Conservation (phyloP, 345 rosid genomes). For the Hibiscus syriacus region DNA sequence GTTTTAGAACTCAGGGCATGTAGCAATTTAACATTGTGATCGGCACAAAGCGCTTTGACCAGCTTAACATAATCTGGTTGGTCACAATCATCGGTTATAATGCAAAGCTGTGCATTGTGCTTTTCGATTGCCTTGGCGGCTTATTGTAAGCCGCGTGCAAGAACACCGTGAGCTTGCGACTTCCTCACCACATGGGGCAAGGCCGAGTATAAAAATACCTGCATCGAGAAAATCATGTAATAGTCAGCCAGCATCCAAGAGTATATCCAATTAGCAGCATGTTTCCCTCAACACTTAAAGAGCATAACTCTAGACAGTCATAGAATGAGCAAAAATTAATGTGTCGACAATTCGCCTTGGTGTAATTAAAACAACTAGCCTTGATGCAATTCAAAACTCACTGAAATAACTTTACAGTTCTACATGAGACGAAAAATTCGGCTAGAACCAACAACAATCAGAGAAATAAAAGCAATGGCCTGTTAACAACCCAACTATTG, state of each 20-base stretch:
- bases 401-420: neutral
- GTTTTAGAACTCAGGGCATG: too few relatives aligned
- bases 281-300: neutral
- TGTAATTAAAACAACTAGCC: neutral
- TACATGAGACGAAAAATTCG: neutral
- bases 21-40: too few relatives aligned
- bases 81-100: too few relatives aligned
- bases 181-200: too few relatives aligned
- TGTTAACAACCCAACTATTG: neutral
- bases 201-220: constrained; percentile 15
- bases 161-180: too few relatives aligned
- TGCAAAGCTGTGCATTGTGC: too few relatives aligned
- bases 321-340: neutral
- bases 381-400: neutral
- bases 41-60: too few relatives aligned
- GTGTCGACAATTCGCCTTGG: too few relatives aligned
- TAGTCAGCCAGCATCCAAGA: neutral
- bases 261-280: neutral
- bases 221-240: constrained; percentile 6
- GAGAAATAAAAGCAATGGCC: too few relatives aligned
- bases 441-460: neutral
- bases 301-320: neutral
- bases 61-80: too few relatives aligned
- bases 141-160: too few relatives aligned
- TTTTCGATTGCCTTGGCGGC: too few relatives aligned